Evolutionary conservation across 106 monocot genomes (phyloP).

Genomic region (Vanilla planifolia): DNA sequence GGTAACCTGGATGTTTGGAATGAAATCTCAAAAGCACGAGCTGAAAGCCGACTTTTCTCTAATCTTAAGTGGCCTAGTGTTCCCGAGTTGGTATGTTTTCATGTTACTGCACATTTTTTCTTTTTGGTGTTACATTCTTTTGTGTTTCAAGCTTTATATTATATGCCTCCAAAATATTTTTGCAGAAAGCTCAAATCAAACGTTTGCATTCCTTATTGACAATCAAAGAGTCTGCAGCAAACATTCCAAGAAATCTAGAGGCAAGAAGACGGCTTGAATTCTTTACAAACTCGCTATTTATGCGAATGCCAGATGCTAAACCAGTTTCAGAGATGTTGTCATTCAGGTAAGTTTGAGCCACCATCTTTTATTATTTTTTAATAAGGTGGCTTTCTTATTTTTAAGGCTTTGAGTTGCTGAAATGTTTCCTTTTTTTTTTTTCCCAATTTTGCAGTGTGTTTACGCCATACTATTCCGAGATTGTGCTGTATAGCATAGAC

Average conservation of each 20-base stretch:
- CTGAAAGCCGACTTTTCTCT: conserved; percentile 79
- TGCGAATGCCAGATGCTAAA: conserved; percentile 68
- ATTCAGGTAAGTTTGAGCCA: conserved; percentile 49
- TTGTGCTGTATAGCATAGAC: conserved; percentile 56
- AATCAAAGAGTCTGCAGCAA: conserved; percentile 81
- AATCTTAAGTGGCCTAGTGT: conserved; percentile 79
- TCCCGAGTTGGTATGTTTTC: conserved; percentile 49
- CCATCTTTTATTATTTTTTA: too few relatives aligned
- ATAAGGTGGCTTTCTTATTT: conserved; percentile 7
- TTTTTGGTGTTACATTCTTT: too few relatives aligned
- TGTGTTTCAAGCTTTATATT: neutral
- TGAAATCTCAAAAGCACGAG: conserved; percentile 48
- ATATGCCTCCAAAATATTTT: neutral
- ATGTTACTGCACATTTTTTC: neutral
- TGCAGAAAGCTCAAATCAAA: conserved; percentile 54
- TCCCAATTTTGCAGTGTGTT: conserved; percentile 66
- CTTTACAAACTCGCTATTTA: conserved; percentile 86
- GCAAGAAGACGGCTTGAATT: conserved; percentile 72
- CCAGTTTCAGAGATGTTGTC: conserved; percentile 77
- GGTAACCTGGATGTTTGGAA: conserved; percentile 49
- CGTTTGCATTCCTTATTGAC: conserved; percentile 78
- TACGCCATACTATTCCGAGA: conserved; percentile 84
- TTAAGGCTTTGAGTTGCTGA: neutral
- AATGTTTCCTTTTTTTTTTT: neutral
- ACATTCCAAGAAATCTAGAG: conserved; percentile 75